phyloP scores from a whole-genome alignment of 768 basidiomycete species.

The Tulasnella sp. region DNA sequence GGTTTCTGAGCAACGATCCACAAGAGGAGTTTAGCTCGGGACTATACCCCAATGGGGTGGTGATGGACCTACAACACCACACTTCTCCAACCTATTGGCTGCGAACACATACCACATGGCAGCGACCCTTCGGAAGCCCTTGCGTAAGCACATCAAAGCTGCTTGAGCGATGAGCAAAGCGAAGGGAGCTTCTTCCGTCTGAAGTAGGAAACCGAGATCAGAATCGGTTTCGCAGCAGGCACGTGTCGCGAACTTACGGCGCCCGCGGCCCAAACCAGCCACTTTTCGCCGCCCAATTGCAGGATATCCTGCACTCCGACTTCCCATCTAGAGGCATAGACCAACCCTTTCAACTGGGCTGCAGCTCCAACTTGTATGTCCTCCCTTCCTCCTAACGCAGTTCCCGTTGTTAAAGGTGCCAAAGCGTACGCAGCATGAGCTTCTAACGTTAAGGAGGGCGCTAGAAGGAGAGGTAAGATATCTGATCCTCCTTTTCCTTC shows the following conservation, averaged over 20 bases:
- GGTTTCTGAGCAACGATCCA: constrained; percentile 53
- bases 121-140: constrained; percentile 46
- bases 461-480: constrained; percentile 62
- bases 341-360: constrained; percentile 60
- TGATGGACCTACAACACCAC: constrained; percentile 60
- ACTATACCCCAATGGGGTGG: not conserved
- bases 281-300: constrained; percentile 66
- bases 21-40: not conserved
- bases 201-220: constrained; percentile 25
- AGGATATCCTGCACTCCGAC: constrained; percentile 57
- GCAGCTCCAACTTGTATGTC: constrained; percentile 34
- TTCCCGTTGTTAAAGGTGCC: constrained; percentile 32
- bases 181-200: constrained; percentile 77
- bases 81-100: constrained; percentile 71
- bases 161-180: constrained; percentile 77
- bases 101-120: constrained; percentile 74
- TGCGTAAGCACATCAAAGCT: constrained; percentile 57
- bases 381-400: not conserved
- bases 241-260: constrained; percentile 46
- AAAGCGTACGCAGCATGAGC: constrained; percentile 58
- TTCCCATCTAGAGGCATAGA: constrained; percentile 72
- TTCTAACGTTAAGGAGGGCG: constrained; percentile 55
- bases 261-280: constrained; percentile 80
- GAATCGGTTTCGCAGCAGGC: not conserved
- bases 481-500: constrained; percentile 68